Base-by-base conservation (phyloP, 208 protist species). In the Trypanosoma avium region DNA sequence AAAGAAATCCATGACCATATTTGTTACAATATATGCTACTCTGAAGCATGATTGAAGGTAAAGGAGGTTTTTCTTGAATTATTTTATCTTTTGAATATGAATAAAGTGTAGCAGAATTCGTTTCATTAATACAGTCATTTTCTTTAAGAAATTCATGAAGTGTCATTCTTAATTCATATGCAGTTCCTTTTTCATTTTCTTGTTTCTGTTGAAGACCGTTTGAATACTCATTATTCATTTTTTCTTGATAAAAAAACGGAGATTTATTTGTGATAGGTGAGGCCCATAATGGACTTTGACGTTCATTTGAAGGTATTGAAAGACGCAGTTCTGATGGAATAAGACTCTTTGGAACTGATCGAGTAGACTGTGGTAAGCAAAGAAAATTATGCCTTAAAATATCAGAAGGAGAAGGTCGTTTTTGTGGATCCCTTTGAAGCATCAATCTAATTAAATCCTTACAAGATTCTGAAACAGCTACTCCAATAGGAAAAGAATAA, bases 361-460 rank as follows among this genome's bases (percentile, higher is more conserved):
- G 38, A 30, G 55, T 15, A 0, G 48, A 30, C 10, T 29, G 45
- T 49, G 46, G 55, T 4, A 33, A 43, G 40, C 36, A 64, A 13
- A 70, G 22, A 65, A 70, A 70, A 35, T 26, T 45, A 27, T 75
- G 73, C 1, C 15, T n/a, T 27, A 78, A 61, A 21, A 96, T 84
- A 29, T 85, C 45, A 0, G 70, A 47, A 22, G 86, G 35, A 8
- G 75, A 81, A 0, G 92, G 91, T 29, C 96, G 78, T 7, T 61
- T 24, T 4, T 61, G 43, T 5, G 94, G 94, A 15, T 94, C 67
- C 1, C 45, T 67, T 33, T 82, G 73, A 29, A 98, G 82, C 62
- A 97, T 90, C 22, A 32, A 35, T 9, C 26, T 17, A 57, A 99
- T 98, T 15, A 99, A 78, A 32, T 81, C 70, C 55, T 87, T 86